These are phyloP conservation scores for Salicornia ramosissima DNA, from an alignment of 148 eudicot genomes.

Conservation along the genomic window DNA sequence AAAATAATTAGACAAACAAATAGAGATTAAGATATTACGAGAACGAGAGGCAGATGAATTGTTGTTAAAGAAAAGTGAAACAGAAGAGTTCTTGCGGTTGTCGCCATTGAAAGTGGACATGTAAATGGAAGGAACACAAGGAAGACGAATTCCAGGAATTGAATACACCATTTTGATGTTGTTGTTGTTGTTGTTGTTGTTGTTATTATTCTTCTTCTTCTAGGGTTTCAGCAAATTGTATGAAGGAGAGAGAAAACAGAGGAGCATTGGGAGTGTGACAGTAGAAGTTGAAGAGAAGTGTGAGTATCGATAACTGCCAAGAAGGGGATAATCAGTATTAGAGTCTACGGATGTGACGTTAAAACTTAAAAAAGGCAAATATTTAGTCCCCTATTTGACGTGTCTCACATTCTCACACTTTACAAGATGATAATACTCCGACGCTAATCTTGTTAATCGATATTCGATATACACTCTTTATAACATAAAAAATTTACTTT, in stretches of 20 bases:
- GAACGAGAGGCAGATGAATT: slow-evolving; percentile 19
- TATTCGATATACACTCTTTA: too few relatives aligned
- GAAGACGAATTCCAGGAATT: slow-evolving; percentile 58
- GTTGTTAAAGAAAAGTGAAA: slow-evolving; percentile 33
- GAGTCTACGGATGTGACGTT: too few relatives aligned
- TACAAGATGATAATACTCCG: too few relatives aligned
- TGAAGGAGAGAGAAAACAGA: neutral
- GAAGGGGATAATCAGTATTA: too few relatives aligned
- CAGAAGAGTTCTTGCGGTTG: slow-evolving; percentile 22
- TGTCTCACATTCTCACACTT: too few relatives aligned
- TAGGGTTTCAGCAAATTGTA: slow-evolving; percentile 9
- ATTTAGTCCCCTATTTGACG: too few relatives aligned
- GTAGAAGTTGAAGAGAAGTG: neutral
- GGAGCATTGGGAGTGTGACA: neutral
- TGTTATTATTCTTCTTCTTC: neutral
- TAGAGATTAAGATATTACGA: neutral
- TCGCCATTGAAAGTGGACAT: slow-evolving; percentile 33
- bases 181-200: neutral
- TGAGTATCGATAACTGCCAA: neutral
- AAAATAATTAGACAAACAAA: neutral
- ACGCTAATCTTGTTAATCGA: too few relatives aligned
- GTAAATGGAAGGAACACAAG: slow-evolving; percentile 35
- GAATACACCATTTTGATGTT: slow-evolving; percentile 50
- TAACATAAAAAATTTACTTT: too few relatives aligned
- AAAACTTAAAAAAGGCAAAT: too few relatives aligned